These are phyloP conservation scores for Populus deltoides DNA, from an alignment of 345 rosid genomes.

Conservation along the genomic window DNA sequence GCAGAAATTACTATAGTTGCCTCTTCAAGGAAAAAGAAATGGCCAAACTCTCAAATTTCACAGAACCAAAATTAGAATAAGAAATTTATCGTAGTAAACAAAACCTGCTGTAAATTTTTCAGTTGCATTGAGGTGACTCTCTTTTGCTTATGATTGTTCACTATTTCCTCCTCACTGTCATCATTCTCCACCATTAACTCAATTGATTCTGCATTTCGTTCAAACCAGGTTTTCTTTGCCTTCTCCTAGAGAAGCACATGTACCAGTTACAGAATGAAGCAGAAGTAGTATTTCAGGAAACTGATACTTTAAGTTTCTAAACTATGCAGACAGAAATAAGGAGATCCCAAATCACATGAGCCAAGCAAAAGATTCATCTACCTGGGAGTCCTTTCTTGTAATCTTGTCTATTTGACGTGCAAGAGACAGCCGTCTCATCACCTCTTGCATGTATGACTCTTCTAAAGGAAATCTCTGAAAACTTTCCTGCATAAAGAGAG, in stretches of 20 bases:
- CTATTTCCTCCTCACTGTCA: constrained; percentile 91
- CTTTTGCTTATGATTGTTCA: constrained; percentile 51
- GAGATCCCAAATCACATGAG: neutral
- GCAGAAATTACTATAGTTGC: neutral
- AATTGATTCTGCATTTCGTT: constrained; percentile 71
- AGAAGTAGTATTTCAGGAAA: neutral
- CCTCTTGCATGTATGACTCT: constrained; percentile 81
- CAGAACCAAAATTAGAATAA: neutral
- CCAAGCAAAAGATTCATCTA: constrained; percentile 17
- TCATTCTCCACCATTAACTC: constrained; percentile 64
- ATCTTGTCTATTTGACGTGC: constrained; percentile 90
- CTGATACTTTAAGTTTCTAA: neutral
- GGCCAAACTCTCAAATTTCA: neutral
- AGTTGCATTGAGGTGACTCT: constrained; percentile 13
- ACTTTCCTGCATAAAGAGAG: constrained; percentile 57
- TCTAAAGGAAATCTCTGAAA: constrained; percentile 80
- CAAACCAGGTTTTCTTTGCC: constrained; percentile 78
- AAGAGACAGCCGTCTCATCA: constrained; percentile 74
- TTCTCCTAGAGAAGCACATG: constrained; percentile 48
- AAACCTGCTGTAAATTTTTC: constrained; percentile 56
- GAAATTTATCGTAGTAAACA: neutral
- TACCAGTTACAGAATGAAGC: constrained; percentile 3
- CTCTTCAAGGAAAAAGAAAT: neutral
- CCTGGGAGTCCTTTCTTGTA: constrained; percentile 78
- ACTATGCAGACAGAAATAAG: neutral